Base-by-base conservation (phyloP, 208 protist species). In the Leishmania braziliensis region DNA sequence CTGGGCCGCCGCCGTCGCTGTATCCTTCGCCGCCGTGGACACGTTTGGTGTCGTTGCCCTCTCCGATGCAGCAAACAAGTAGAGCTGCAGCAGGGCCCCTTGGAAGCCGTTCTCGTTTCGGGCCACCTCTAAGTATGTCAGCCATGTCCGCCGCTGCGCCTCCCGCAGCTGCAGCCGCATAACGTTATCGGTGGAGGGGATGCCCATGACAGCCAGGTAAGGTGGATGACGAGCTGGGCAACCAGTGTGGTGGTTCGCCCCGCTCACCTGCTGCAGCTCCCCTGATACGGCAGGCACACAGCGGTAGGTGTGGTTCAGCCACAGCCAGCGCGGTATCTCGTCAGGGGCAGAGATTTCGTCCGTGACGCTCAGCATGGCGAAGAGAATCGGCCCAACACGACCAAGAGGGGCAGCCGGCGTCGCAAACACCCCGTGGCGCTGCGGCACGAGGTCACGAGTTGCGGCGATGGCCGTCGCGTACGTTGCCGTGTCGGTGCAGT, bases 111-210 rank as follows among this genome's bases (percentile, higher is more conserved):
- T 89, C 53, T 68, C 75, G 2, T 53, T 56, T 16, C 73, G 83
- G 16, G 86, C 85, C 10, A 90, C 86, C 18, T 85, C 85, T 2
- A 43, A 23, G 75, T 84, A 89, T 14, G 75, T 56, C 83, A 87
- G 78, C 81, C 89, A 90, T 69, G 84, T 89, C 46, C 1, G 26
- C 54, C 89, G 86, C 83, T 92, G 89, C 62, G 85, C 70, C 46
- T 77, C 48, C 9, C 86, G 82, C 29, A 85, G 80, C 3, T 48
- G 51, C 33, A 46, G 66, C 12, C 89, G 54, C 26, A 60, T 77
- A 0, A 65, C 48, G 10, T 78, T 69, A 65, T 92, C 89, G 3
- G 84, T 82, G 0, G 87, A 87, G 0, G 83, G 86, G 53, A 90
- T 89, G 14, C 86, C 86, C 5, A 90, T 33, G 65, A 86, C 89